Percentiles rank a stretch among this genome's conserved stretches.
These are phyloP conservation scores for Kodamaea fukazawae DNA, from an alignment of 805 yeast species.

Conservation along the genomic window DNA sequence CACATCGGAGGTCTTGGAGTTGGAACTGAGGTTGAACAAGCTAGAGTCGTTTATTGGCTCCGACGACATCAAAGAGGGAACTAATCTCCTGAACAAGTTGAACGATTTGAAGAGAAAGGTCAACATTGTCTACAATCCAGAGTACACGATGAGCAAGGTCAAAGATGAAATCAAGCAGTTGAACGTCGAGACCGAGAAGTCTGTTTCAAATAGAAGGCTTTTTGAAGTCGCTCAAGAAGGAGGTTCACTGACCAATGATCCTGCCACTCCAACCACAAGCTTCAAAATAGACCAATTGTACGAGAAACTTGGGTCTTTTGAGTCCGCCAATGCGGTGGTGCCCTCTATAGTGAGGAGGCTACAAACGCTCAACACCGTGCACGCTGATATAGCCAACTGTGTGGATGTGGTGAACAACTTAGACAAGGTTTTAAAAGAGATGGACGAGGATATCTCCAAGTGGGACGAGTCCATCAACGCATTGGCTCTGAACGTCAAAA, in stretches of 20 bases:
- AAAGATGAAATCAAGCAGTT: conserved; percentile 24
- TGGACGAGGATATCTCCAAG: conserved; percentile 23
- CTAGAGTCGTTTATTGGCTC: conserved; percentile 25
- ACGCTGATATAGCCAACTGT: conserved; percentile 29
- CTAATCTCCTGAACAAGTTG: conserved; percentile 24
- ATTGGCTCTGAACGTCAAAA: conserved; percentile 23
- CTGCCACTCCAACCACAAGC: not conserved
- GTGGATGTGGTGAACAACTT: conserved; percentile 23
- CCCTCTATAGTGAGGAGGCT: conserved; percentile 30
- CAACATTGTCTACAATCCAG: conserved; percentile 35
- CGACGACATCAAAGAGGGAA: conserved; percentile 9
- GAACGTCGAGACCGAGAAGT: conserved; percentile 25
- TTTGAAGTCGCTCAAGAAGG: conserved; percentile 10
- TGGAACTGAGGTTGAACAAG: conserved; percentile 24
- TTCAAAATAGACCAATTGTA: conserved; percentile 26
- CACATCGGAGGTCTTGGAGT: conserved; percentile 15
- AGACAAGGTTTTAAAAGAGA: conserved; percentile 24
- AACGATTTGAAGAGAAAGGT: conserved; percentile 33
- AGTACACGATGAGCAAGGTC: conserved; percentile 23
- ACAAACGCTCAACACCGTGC: conserved; percentile 30
- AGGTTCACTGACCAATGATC: not conserved
- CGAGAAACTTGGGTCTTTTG: conserved; percentile 25
- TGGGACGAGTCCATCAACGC: conserved; percentile 30
- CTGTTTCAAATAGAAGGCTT: conserved; percentile 15
- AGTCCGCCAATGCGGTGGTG: conserved; percentile 17